A percentile compares a stretch with the other conserved stretches of the same genome.
Evolutionary conservation across 2,329 filamentous ascomycete species (phyloP).

Genomic region (Talaromyces sp.): DNA sequence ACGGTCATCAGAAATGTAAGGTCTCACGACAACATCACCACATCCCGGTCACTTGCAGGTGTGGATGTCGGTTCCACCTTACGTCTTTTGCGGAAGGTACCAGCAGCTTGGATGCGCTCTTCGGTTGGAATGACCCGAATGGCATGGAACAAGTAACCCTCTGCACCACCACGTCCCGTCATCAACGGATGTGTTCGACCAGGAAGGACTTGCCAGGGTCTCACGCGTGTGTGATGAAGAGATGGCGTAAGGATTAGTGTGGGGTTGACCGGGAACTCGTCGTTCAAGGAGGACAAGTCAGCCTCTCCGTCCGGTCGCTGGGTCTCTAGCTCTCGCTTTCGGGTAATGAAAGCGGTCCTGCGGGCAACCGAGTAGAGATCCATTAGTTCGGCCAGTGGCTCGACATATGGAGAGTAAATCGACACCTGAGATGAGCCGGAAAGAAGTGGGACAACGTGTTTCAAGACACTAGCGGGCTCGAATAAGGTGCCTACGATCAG

Average conservation of each 20-base stretch:
- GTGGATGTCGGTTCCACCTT: conserved; percentile 53
- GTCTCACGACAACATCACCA: conserved; percentile 33
- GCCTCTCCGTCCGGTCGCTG: conserved; percentile 13
- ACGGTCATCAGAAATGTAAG: neutral
- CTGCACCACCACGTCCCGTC: conserved; percentile 82
- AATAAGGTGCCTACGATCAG: conserved; percentile 81
- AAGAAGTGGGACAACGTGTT: conserved; percentile 75
- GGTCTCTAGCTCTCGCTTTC: conserved; percentile 34
- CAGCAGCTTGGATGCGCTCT: conserved; percentile 79
- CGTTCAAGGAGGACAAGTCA: conserved; percentile 35
- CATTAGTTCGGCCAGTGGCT: conserved; percentile 74
- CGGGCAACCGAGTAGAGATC: conserved; percentile 84
- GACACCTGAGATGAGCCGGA: conserved; percentile 81
- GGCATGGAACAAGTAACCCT: conserved; percentile 87
- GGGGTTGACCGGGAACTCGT: conserved; percentile 86
- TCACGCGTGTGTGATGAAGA: conserved; percentile 77
- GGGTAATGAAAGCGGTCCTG: conserved; percentile 68
- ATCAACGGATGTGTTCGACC: conserved; percentile 92
- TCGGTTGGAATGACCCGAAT: conserved; percentile 78
- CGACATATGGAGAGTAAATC: conserved; percentile 79
- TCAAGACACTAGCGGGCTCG: conserved; percentile 76
- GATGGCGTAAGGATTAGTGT: conserved; percentile 76
- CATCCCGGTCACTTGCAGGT: conserved; percentile 28
- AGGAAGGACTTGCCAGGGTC: conserved; percentile 88
- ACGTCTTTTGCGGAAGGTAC: conserved; percentile 67